Conservation (phyloP, 2,329 filamentous ascomycete genomes). For the Macrophomina tecta region DNA sequence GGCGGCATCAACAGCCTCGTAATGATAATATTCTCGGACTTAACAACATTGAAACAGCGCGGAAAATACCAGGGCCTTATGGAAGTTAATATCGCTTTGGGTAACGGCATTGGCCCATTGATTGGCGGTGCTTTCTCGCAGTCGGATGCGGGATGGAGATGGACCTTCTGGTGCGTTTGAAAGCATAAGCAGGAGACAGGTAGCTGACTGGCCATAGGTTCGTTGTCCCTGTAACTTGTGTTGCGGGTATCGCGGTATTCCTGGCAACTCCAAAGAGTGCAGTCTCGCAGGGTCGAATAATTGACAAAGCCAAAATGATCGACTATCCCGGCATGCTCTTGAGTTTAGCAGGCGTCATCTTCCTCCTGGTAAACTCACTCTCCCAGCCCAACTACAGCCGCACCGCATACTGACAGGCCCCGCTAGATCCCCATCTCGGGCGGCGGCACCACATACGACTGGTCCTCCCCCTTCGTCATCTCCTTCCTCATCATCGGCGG, state of each 20-base stretch:
- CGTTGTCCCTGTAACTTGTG: constrained; percentile 5
- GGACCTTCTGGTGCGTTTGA: constrained; percentile 17
- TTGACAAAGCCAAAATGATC: constrained; percentile 22
- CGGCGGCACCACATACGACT: constrained; percentile 63
- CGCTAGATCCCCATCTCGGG: constrained; percentile 65
- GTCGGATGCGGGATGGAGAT: constrained; percentile 24
- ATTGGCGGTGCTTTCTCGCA: constrained; percentile 36
- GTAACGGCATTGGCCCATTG: constrained; percentile 37
- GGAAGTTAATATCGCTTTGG: constrained; percentile 36
- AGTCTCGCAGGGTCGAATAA: neutral
- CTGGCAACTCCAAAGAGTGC: neutral
- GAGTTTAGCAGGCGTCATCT: constrained; percentile 38
- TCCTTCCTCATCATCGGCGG: constrained; percentile 63
- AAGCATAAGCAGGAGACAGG: neutral
- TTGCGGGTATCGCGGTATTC: constrained; percentile 12
- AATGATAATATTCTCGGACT: constrained; percentile 46
- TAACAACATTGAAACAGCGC: constrained; percentile 44
- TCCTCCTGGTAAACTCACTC: constrained; percentile 37
- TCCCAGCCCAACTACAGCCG: constrained; percentile 47
- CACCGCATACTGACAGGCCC: constrained; percentile 30
- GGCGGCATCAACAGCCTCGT: constrained; percentile 40
- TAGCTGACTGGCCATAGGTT: neutral
- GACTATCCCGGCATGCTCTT: constrained; percentile 30
- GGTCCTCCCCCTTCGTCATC: constrained; percentile 64
- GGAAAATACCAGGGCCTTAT: constrained; percentile 47